Evolutionary conservation across 371 early-diverging fungal species (phyloP), one percentile per base, ranked within the genome.

Genomic region (Apophysomyces variabilis): DNA sequence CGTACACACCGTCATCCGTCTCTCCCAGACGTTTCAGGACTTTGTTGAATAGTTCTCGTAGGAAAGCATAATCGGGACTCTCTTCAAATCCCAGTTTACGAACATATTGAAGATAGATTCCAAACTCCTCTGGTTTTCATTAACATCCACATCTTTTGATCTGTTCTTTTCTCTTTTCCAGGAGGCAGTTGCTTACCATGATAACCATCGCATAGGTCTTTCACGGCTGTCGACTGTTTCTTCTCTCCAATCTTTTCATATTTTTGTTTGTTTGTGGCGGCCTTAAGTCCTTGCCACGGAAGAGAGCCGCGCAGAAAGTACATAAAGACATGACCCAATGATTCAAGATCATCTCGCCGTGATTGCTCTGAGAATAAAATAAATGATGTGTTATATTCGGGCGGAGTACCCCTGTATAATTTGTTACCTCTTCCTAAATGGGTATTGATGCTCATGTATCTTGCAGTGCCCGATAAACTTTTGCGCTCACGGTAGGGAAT

Each of bases 231-330:
- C 13, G 82, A 83, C 71, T 92, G 90, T 78, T 97, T 97, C 82
- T 89, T 92, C 66, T 95, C 92, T 43, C 91, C 90, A 72, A 97
- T 96, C 69, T 90, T 92, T 68, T 94, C 92, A 80, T 94, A 96
- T 76, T 96, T 96, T 79, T 95, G 95, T 75, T 90, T 87, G 83
- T 95, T 95, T 60, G 91, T 93, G 38, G 90, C 92, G 1, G 94
- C 97, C 76, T 93, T 93, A 38, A 96, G 78, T 1, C 92, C 93
- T 74, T 96, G 95, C 98, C 98, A 97, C 3, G 98, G 98, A 37
- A 97, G 83, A 8, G 85, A 82, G 18, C 96, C 96, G 56, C 94
- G 89, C 50, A 92, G 71, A 70, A 97, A 95, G 84, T 96, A 97
- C 82, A 97, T 89, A 57, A 97, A 88, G 32, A 95, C 96, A 77